Evolutionary conservation across 352 stramenopile genomes (phyloP).

Genomic region (Pythium rhizo-oryzae): DNA sequence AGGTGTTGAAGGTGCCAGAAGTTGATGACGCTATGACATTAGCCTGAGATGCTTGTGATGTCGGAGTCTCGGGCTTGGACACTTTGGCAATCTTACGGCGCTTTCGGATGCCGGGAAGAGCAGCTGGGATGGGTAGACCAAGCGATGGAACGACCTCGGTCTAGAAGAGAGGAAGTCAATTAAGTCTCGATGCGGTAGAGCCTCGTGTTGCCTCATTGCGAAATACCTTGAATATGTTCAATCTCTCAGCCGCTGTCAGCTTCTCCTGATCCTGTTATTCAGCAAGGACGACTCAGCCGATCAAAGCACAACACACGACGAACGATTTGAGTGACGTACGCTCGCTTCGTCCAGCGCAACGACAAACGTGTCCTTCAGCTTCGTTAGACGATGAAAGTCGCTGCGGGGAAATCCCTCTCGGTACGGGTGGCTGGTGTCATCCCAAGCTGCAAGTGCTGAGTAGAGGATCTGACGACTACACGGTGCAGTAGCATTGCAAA

Average conservation of each 20-base stretch:
- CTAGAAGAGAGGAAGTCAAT: background rate
- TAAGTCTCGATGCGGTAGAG: background rate
- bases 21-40: background rate
- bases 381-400: slow-evolving; percentile 1
- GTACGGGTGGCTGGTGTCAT: slow-evolving; percentile 13
- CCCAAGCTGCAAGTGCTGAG: slow-evolving; percentile 10
- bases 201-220: background rate
- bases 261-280: slow-evolving; percentile 17
- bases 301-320: background rate
- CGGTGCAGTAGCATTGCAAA: background rate
- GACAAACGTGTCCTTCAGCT: slow-evolving; percentile 9
- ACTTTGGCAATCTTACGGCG: slow-evolving; percentile 2
- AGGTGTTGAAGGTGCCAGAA: background rate
- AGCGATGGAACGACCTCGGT: slow-evolving; percentile 21
- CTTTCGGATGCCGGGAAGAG: slow-evolving; percentile 5
- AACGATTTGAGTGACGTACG: background rate
- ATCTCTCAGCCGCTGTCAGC: slow-evolving; percentile 4
- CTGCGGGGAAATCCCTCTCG: slow-evolving; percentile 15
- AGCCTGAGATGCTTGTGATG: background rate
- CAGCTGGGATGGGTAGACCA: slow-evolving; percentile 5
- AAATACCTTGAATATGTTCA: slow-evolving; percentile 22
- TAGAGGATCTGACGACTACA: slow-evolving; percentile 21
- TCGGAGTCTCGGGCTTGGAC: slow-evolving; percentile 1
- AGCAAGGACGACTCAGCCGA: background rate
- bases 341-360: slow-evolving; percentile 12